These are phyloP conservation scores for Metschnikowia noctiluminum DNA, from an alignment of 805 yeast genomes.

Conservation along the genomic window DNA sequence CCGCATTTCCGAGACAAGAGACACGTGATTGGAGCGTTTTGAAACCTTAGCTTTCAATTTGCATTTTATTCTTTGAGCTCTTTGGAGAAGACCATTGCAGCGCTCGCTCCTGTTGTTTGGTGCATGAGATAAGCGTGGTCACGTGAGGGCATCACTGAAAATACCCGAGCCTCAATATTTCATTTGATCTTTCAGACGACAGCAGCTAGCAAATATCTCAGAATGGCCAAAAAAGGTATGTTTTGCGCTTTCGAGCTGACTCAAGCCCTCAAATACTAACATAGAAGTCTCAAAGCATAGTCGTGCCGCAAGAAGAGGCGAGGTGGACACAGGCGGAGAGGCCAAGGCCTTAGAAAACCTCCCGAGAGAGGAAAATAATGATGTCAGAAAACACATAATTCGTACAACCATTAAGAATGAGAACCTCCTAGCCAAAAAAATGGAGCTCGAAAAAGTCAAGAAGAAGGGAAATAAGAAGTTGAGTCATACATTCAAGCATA, in stretches of 20 bases:
- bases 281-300: slow-evolving; percentile 57
- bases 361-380: slow-evolving; percentile 60
- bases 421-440: slow-evolving; percentile 53
- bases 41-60: too few species aligned
- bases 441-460: slow-evolving; percentile 38
- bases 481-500: slow-evolving; percentile 29
- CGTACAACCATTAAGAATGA: slow-evolving; percentile 68
- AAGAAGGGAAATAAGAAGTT: slow-evolving; percentile 32
- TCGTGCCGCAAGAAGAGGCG: slow-evolving; percentile 75
- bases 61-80: not conserved
- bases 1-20: too few species aligned
- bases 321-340: slow-evolving; percentile 41
- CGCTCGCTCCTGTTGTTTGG: not conserved
- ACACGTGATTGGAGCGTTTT: too few species aligned
- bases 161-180: not conserved
- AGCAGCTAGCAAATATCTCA: not conserved
- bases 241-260: not conserved
- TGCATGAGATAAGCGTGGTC: slow-evolving; percentile 6
- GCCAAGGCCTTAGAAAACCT: slow-evolving; percentile 48
- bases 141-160: slow-evolving; percentile 10
- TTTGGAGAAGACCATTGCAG: not conserved
- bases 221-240: slow-evolving; percentile 42
- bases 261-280: too few species aligned
- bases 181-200: too few species aligned
- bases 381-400: slow-evolving; percentile 59